Base-by-base conservation (phyloP, 2,329 filamentous ascomycete species). In the Hymenotorrendiella dingleyae region DNA sequence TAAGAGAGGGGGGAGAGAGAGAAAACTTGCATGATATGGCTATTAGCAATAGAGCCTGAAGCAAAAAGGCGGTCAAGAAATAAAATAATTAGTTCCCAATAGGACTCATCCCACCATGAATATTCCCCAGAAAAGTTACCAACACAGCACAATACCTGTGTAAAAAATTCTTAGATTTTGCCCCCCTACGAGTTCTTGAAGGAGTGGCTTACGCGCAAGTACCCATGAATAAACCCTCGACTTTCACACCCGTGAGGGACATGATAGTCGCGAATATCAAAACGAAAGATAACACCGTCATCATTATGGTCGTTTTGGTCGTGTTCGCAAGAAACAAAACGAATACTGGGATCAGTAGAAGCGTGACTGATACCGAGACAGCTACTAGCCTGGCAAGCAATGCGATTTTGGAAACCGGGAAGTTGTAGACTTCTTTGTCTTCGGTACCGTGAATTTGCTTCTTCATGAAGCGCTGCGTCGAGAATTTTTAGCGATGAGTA, bases 341-440 rank as follows among this genome's bases (percentile, higher is more conserved):
- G 23, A 49, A 46, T 1, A 50, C 21, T 2, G 50, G 50, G 14
- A 42, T 40, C 6, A 50, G 30, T 3, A 53, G 23, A 10, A 48
- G 36, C 9, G 29, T 36, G 7, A 40, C 26, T n/a, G 42, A 22
- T 3, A 50, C 20, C 12, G 32, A 41, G 9, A 53, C 28, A 3
- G 41, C 22, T 3, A 50, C 10, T 2, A 48, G 16, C 27, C 21
- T 44, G 3, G 34, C 45, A 6, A 45, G 12, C 7, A 41, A 3
- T 10, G 40, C 26, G 19, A 44, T 39, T 29, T 40, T 44, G 2
- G n/a, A 8, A 9, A 11, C 12, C 9, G 44, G 45, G 35, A 50
- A 50, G 22, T 37, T 23, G 26, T 42, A 30, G 17, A 45, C 44
- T n/a, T 30, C 6, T 19, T 22, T 14, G 3, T 32, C 34, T 33